Conservation (phyloP, 1,284 basidiomycete species). For the Cutaneotrichosporon dermatis region DNA sequence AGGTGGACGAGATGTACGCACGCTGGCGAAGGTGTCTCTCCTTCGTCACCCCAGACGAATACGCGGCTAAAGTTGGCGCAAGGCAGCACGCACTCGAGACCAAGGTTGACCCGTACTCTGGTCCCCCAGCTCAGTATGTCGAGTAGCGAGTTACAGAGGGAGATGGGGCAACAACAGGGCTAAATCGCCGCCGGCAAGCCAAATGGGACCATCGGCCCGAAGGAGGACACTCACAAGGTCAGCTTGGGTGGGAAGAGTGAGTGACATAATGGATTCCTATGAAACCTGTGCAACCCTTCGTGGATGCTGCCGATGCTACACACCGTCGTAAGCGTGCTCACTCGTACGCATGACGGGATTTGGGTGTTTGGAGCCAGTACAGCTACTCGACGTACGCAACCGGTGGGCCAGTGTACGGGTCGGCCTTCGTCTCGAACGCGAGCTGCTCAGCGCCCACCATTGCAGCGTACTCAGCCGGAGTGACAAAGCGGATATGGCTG, state of each 20-base stretch:
- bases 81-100: not conserved
- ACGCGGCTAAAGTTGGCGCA: not conserved
- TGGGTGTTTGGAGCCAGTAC: not conserved
- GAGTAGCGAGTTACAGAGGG: not conserved
- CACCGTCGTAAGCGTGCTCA: no score
- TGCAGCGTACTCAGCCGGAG: not conserved
- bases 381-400: not conserved
- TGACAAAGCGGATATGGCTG: not conserved
- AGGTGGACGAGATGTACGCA: no score
- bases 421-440: not conserved
- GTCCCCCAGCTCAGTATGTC: not conserved
- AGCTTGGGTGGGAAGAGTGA: no score
- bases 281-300: no score
- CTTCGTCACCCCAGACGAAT: not conserved
- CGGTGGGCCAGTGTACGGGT: not conserved
- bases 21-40: no score
- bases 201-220: no score
- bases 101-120: not conserved
- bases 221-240: no score
- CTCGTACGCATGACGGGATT: no score
- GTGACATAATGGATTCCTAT: no score
- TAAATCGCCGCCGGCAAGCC: no score
- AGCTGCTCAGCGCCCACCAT: not conserved
- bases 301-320: no score
- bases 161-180: no score